A percentile compares a stretch with the other conserved stretches of the same genome.
Evolutionary conservation across 345 rosid species (phyloP).

Genomic region (Boechera stricta): DNA sequence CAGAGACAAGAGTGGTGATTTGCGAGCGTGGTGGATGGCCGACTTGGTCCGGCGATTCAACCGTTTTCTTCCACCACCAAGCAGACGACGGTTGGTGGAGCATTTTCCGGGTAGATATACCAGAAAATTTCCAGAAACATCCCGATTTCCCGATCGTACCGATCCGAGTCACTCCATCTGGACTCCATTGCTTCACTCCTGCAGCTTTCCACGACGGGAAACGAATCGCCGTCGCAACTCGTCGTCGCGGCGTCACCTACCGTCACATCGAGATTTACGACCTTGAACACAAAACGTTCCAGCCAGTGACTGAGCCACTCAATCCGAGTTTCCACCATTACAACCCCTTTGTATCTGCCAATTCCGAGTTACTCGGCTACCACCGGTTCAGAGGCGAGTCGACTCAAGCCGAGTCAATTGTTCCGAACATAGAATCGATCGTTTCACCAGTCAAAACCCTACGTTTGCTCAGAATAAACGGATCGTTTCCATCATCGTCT

Average conservation of each 20-base stretch:
- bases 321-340: slow-evolving; percentile 79
- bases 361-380: slow-evolving; percentile 63
- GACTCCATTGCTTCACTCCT: slow-evolving; percentile 92
- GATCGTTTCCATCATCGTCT: slow-evolving; percentile 72
- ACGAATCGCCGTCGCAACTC: slow-evolving; percentile 73
- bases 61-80: slow-evolving; percentile 76
- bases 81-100: slow-evolving; percentile 98
- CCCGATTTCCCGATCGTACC: slow-evolving; percentile 48
- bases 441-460: slow-evolving; percentile 59
- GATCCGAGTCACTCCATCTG: slow-evolving; percentile 75
- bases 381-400: slow-evolving; percentile 86
- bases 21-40: slow-evolving; percentile 87
- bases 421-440: slow-evolving; percentile 75
- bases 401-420: slow-evolving; percentile 50
- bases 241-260: slow-evolving; percentile 52
- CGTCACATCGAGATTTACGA: slow-evolving; percentile 83
- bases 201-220: slow-evolving; percentile 67
- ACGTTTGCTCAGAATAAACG: slow-evolving; percentile 66
- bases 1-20: slow-evolving; percentile 56
- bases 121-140: slow-evolving; percentile 36
- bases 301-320: slow-evolving; percentile 54
- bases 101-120: slow-evolving; percentile 58
- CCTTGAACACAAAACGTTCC: slow-evolving; percentile 50
- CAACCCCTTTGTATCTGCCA: slow-evolving; percentile 73
- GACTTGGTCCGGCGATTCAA: slow-evolving; percentile 73